Base-by-base conservation (phyloP, 2,329 filamentous ascomycete genomes). In the Alternaria metachromatica region DNA sequence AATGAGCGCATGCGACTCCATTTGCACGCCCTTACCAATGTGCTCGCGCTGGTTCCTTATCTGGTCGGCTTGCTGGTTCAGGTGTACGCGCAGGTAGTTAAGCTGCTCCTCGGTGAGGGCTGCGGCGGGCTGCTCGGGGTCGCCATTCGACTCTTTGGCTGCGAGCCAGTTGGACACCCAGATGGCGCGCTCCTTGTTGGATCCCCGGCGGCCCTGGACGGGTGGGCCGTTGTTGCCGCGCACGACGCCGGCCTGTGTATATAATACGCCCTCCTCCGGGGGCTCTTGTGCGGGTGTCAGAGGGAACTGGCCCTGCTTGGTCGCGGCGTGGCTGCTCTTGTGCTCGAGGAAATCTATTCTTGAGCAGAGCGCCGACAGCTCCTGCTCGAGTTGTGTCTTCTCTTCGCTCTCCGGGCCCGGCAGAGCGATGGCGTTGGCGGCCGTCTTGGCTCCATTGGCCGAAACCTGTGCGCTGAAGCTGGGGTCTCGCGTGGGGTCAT, bases 51-150 rank as follows among this genome's bases (percentile, higher is more conserved):
- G 94, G 73, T 88, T 92, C 80, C 93, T 90, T 73, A 97, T 94
- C 77, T 97, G 89, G 80, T 96, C 94, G 61, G 94, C 94, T 83
- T 98, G 94, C 79, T 94, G 93, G 78, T 96, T 92, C 67, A 98
- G 91, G 81, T 97, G 93, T 74, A 97, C 94, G 74, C 92, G 91
- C 70, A 97, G 86, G 68, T 92, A 92, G 80, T 91, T 90, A 72
- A 97, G 90, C 79, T 95, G 92, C 82, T 95, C 91, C 77, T 94
- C 91, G 72, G 90, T 92, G 74, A 92, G 87, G 74, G 83, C 88
- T 83, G 81, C 84, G 75, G 78, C 80, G 25, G 80, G 76, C 72
- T 82, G 72, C 72, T 86, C 73, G 68, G 80, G 76, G 50, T 82
- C 80, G 62, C 82, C 82, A 63, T 80, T 81, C 57, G 85, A 80